Evolutionary conservation across 2,329 filamentous ascomycete genomes (phyloP).

Genomic region (Apiospora kogelbergensis): DNA sequence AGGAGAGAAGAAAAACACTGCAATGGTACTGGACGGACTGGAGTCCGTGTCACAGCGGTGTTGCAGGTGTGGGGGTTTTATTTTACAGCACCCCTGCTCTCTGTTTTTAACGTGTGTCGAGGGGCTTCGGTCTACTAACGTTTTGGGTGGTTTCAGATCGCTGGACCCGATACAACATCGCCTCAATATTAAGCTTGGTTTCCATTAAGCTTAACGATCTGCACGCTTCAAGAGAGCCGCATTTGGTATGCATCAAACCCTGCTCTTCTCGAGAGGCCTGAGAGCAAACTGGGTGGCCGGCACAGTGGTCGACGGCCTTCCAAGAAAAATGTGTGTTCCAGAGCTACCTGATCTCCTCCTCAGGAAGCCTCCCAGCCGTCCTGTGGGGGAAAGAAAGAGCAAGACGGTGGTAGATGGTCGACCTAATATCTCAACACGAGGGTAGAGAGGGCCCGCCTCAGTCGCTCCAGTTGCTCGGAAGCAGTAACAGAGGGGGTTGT

Average conservation of each 20-base stretch:
- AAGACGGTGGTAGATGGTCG: not conserved
- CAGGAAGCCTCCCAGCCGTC: not conserved
- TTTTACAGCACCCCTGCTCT: not conserved
- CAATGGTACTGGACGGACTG: not conserved
- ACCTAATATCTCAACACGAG: not conserved
- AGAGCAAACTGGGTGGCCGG: not conserved
- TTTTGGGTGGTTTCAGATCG: conserved; percentile 6
- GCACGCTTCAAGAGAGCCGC: not conserved
- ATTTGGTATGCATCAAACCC: not conserved
- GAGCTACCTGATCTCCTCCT: not conserved
- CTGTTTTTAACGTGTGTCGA: not conserved
- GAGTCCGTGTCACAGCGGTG: conserved; percentile 8
- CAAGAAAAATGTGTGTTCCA: conserved; percentile 1
- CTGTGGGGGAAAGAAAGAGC: not conserved
- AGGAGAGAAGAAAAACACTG: not conserved
- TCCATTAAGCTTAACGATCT: conserved; percentile 5
- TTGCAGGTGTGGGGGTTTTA: not conserved
- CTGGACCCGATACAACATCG: not conserved
- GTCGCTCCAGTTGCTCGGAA: not conserved
- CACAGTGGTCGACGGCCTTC: not conserved
- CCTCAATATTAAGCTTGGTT: not conserved
- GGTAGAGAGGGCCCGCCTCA: not conserved
- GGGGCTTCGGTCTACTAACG: not conserved
- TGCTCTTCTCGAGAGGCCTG: not conserved
- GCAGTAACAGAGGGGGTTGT: not conserved